Evolutionary conservation across 2,329 filamentous ascomycete species (phyloP), one percentile per base, ranked within the genome.

Genomic region (Aspergillus udagawae): DNA sequence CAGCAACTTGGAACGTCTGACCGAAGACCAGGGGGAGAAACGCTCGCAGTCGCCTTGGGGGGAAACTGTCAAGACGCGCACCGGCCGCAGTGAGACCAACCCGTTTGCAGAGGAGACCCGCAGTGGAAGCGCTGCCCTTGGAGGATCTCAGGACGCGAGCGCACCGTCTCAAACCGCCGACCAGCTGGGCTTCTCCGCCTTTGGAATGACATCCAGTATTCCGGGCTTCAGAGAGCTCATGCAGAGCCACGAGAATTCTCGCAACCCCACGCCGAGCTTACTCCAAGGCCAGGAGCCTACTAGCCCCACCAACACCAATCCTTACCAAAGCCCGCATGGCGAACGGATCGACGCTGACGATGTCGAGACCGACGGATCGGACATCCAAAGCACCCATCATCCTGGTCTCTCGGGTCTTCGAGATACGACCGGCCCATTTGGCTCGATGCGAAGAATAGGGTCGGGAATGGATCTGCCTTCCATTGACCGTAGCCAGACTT

Each of bases 301-400:
- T 69, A 97, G 93, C 71, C 94, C 94, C 10, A 94, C 92, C 0
- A 91, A 96, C 68, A 97, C 94, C 3, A 99, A 99, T 70, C 94
- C 94, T 1, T 99, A 94, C 71, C 90, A 92, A 62, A 97, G 93
- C 72, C 94, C 94, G 2, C 86, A 89, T 7, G 89, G 88, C 41
- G 89, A 92, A 27, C 86, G 86, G 48, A 79, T 79, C 4, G 86
- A 90, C 50, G 83, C 84, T 20, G 83, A 86, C 58, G 82, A 84
- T 61, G 80, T 82, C 49, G 83, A 88, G 48, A 76, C 79, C 5
- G 80, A 81, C 50, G 82, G 82, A 27, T 79, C 82, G 50, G 80
- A 82, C 60, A 79, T 81, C 52, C 78, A 80, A 53, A 78, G 79
- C 55, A 64, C 77, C 38, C 78, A 80, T 52, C 78, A 81, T 55